Conservation (phyloP, 495 filamentous ascomycete species). For the Endocarpon pusillum region DNA sequence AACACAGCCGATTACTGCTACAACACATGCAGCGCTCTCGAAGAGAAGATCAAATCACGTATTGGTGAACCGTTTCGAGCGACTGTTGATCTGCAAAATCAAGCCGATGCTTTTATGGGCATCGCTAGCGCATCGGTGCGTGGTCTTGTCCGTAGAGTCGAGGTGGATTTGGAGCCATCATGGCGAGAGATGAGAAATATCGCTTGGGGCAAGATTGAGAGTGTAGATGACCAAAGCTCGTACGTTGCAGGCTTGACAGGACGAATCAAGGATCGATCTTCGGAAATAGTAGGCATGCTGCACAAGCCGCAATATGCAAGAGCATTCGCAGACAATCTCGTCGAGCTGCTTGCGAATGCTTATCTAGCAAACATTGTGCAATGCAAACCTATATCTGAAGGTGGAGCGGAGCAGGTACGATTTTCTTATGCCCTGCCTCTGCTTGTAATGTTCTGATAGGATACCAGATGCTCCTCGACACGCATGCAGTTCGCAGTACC, state of each 20-base stretch:
- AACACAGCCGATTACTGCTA: slow-evolving; percentile 99
- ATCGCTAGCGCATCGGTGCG: slow-evolving; percentile 80
- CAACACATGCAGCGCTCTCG: slow-evolving; percentile 73
- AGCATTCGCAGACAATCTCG: slow-evolving; percentile 85
- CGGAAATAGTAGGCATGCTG: slow-evolving; percentile 60
- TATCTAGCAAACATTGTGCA: slow-evolving; percentile 76
- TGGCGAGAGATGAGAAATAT: slow-evolving; percentile 98
- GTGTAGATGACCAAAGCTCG: slow-evolving; percentile 85
- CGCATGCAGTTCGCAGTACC: slow-evolving; percentile 69
- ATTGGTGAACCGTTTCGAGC: slow-evolving; percentile 62
- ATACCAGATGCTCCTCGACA: slow-evolving; percentile 73
- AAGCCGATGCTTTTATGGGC: slow-evolving; percentile 88
- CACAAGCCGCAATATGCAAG: slow-evolving; percentile 87
- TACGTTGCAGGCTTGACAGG: slow-evolving; percentile 71
- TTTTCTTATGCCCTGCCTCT: not conserved
- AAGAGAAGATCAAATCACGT: slow-evolving; percentile 82
- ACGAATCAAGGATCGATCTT: slow-evolving; percentile 47
- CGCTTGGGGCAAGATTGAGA: slow-evolving; percentile 88
- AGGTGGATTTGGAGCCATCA: slow-evolving; percentile 61
- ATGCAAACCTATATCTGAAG: slow-evolving; percentile 77
- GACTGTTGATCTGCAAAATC: slow-evolving; percentile 73
- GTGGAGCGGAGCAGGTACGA: slow-evolving; percentile 79
- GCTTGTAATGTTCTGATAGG: not conserved
- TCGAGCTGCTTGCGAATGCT: slow-evolving; percentile 62
- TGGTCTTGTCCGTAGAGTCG: slow-evolving; percentile 66